phyloP scores from a whole-genome alignment of 352 stramenopile species.

The Globisporangium cederbergense region DNA sequence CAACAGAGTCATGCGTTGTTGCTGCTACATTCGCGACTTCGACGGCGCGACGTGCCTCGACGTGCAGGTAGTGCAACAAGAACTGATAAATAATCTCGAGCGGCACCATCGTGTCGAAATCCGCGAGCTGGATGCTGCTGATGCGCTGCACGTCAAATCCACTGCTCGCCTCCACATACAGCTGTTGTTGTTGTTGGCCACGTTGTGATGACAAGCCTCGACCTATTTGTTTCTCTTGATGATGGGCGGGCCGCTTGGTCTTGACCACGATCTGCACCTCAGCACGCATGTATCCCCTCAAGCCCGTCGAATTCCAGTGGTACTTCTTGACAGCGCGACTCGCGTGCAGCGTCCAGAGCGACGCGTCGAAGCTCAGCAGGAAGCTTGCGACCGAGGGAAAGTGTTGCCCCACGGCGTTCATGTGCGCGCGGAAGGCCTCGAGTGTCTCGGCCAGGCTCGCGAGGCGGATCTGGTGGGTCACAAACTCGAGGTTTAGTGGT shows the following conservation, averaged over 20 bases:
- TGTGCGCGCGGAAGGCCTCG: conserved; percentile 9
- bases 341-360: conserved; percentile 64
- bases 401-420: conserved; percentile 4
- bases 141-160: conserved; percentile 10
- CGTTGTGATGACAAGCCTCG: neutral
- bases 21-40: neutral
- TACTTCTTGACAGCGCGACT: conserved; percentile 65
- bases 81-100: conserved; percentile 82
- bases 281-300: conserved; percentile 35
- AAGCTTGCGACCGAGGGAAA: conserved; percentile 41
- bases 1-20: neutral
- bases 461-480: conserved; percentile 42
- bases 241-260: conserved; percentile 32
- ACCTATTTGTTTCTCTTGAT: conserved; percentile 26
- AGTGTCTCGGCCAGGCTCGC: conserved; percentile 41
- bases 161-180: neutral
- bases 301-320: conserved; percentile 40
- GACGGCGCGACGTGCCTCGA: conserved; percentile 18
- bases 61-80: conserved; percentile 46
- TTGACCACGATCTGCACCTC: conserved; percentile 51
- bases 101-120: conserved; percentile 28
- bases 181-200: neutral
- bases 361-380: conserved; percentile 52
- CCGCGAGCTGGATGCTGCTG: conserved; percentile 12
- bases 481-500: conserved; percentile 52